Conservation (phyloP, 352 stramenopile genomes). For the Pythium aristosporum region DNA sequence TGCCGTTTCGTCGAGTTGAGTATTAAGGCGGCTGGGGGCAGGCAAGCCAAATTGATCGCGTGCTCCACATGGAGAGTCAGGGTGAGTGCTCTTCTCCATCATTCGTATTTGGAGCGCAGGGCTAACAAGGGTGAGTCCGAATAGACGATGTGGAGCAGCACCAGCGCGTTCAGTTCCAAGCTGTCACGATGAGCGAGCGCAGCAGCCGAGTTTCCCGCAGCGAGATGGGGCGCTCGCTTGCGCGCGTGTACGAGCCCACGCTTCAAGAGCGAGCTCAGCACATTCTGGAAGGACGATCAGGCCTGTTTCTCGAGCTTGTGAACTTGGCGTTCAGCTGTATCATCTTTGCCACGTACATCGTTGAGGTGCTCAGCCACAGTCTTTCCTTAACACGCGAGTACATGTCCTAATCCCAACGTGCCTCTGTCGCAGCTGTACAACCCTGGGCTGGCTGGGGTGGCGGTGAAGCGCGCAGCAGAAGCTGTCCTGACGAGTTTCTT, state of each 20-base stretch:
- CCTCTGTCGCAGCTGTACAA: conserved; percentile 42
- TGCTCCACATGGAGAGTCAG: conserved; percentile 8
- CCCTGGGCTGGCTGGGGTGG: conserved; percentile 20
- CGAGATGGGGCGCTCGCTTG: conserved; percentile 31
- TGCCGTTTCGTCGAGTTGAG: background rate
- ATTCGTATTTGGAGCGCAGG: background rate
- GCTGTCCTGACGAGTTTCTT: conserved; percentile 54
- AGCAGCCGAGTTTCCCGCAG: conserved; percentile 25
- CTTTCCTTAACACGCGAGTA: background rate
- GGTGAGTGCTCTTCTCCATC: background rate
- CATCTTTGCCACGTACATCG: conserved; percentile 61
- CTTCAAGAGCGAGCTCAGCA: conserved; percentile 40
- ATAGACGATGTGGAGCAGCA: background rate
- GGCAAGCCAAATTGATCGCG: conserved; percentile 22
- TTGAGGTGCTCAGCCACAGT: conserved; percentile 33
- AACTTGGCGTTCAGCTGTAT: conserved; percentile 63
- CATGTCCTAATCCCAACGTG: background rate
- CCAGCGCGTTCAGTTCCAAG: conserved; percentile 29
- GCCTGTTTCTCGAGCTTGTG: conserved; percentile 49
- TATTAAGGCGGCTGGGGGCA: background rate
- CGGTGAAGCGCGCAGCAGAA: conserved; percentile 33
- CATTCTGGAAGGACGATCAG: conserved; percentile 34
- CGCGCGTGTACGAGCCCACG: conserved; percentile 46
- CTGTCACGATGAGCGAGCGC: conserved; percentile 23
- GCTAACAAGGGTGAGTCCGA: background rate